A percentile compares a stretch with the other conserved stretches of the same genome.
Conservation (phyloP, 106 monocot species). For the Allium sativum region DNA sequence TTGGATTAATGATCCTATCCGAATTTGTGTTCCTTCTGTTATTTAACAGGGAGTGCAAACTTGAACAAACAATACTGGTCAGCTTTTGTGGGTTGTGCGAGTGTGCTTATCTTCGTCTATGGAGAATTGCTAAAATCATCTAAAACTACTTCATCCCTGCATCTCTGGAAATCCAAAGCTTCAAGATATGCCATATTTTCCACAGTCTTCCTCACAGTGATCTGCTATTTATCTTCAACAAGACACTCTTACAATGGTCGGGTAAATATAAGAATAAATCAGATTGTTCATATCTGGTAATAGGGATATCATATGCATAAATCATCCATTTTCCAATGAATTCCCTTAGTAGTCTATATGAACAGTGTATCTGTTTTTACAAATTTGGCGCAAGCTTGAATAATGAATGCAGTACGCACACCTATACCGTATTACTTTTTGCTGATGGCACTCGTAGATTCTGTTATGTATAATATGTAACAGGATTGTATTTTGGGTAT, state of each 20-base stretch:
- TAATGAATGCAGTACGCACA: no score
- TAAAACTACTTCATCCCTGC: conserved; percentile 16
- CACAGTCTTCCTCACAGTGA: conserved; percentile 19
- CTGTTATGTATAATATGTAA: no score
- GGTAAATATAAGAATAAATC: conserved; percentile 2
- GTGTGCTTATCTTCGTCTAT: conserved; percentile 46
- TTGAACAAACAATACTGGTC: conserved; percentile 70
- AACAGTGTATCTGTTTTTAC: no score
- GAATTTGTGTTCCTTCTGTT: conserved; percentile 9
- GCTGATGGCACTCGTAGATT: no score
- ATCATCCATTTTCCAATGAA: no score
- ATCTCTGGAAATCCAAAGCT: conserved; percentile 10
- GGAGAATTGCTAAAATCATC: conserved; percentile 17
- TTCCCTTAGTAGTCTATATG: no score
- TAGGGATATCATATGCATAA: not conserved
- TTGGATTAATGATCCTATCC: not conserved
- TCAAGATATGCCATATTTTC: conserved; percentile 18
- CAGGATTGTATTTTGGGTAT: no score
- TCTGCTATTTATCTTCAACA: conserved; percentile 26
- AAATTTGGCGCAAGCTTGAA: no score
- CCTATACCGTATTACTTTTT: no score
- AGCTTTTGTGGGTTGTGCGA: conserved; percentile 51
- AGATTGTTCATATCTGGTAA: not conserved
- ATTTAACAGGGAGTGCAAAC: conserved; percentile 38
- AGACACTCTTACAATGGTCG: conserved; percentile 35